phyloP scores from a whole-genome alignment of 176 grass and related monocot genomes.

The Carex myosuroides region DNA sequence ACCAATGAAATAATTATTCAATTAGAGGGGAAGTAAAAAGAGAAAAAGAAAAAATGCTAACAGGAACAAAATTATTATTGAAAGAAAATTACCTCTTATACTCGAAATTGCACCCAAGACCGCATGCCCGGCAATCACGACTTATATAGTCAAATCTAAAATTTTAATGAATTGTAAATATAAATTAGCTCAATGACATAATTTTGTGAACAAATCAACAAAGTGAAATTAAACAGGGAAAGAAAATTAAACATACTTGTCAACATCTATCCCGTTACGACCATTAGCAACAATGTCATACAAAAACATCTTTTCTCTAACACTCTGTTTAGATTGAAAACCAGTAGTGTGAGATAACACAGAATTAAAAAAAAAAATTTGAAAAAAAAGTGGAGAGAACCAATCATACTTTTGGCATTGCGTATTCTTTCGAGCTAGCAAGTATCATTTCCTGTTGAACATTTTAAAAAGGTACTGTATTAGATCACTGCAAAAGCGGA shows the following conservation, averaged over 20 bases:
- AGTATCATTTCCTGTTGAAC: conserved; percentile 71
- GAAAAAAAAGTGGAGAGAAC: background rate
- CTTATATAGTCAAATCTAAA: conserved; percentile 95
- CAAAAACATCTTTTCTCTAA: conserved; percentile 75
- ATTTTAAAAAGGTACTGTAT: conserved; percentile 16
- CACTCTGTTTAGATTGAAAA: conserved; percentile 43
- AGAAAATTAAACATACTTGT: conserved; percentile 56
- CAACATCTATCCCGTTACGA: conserved; percentile 94
- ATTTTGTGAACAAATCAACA: background rate
- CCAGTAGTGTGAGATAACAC: background rate
- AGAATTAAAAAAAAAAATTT: background rate
- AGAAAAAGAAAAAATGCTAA: background rate
- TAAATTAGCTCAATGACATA: conserved; percentile 30
- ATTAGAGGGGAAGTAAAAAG: background rate
- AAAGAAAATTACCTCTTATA: conserved; percentile 60
- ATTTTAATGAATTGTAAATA: conserved; percentile 27
- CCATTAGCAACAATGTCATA: conserved; percentile 99
- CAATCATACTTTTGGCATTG: conserved; percentile 42
- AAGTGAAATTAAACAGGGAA: conserved; percentile 8
- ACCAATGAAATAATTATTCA: background rate
- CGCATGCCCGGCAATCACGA: conserved; percentile 88
- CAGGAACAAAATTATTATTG: background rate
- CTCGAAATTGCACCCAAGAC: conserved; percentile 90
- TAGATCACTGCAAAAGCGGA: background rate
- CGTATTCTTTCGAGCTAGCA: conserved; percentile 54